These are phyloP conservation scores for Pilasporangium apinafurcum DNA, from an alignment of 352 stramenopile species.

Conservation along the genomic window DNA sequence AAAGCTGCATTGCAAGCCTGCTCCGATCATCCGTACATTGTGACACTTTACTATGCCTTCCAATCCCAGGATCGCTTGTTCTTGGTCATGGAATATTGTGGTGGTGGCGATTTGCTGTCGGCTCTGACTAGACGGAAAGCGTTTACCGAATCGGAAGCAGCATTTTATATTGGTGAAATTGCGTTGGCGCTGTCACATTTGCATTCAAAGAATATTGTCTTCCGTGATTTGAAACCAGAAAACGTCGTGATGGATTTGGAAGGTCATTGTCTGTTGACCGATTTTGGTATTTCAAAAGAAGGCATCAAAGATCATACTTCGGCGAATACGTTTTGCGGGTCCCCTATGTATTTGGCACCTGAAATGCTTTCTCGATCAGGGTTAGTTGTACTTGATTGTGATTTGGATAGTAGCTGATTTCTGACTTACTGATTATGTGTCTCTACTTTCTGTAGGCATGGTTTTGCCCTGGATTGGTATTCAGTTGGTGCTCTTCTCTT, in stretches of 20 bases:
- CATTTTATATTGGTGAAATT: constrained; percentile 86
- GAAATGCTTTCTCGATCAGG: constrained; percentile 79
- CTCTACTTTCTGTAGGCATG: constrained; percentile 22
- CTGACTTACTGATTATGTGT: neutral
- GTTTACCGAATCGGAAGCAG: constrained; percentile 70
- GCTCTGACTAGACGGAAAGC: constrained; percentile 69
- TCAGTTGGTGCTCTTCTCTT: constrained; percentile 74
- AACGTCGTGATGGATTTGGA: constrained; percentile 87
- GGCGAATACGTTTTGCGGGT: constrained; percentile 82
- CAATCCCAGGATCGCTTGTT: constrained; percentile 81
- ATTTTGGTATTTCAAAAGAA: constrained; percentile 87
- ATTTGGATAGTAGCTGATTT: neutral
- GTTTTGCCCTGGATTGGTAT: constrained; percentile 84
- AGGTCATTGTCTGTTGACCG: constrained; percentile 71
- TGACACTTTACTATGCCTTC: constrained; percentile 82
- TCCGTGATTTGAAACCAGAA: constrained; percentile 82
- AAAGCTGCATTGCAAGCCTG: constrained; percentile 77
- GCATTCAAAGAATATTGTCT: constrained; percentile 86
- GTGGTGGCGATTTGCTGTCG: constrained; percentile 72
- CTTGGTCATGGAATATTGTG: constrained; percentile 85
- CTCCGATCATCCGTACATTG: constrained; percentile 84
- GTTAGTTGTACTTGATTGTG: constrained; percentile 7
- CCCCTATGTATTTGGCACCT: constrained; percentile 81
- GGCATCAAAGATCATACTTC: constrained; percentile 83
- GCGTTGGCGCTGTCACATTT: constrained; percentile 72